Percentiles rank a stretch among this genome's conserved stretches.
Evolutionary conservation across 257 asterid genomes (phyloP).

Genomic region (Nyctanthes arbortristis): DNA sequence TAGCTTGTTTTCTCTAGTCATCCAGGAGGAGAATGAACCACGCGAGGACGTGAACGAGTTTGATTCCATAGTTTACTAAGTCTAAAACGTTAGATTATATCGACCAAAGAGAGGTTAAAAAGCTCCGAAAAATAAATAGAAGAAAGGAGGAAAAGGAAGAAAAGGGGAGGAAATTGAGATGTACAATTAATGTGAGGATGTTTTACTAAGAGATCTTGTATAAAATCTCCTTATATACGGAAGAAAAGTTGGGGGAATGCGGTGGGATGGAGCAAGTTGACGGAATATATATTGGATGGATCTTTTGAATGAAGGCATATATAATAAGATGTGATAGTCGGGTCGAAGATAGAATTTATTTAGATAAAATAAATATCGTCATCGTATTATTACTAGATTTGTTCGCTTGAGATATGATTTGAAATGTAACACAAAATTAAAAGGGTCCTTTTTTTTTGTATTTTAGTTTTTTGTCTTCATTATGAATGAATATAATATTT

Average conservation of each 20-base stretch:
- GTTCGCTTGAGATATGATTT: too few species aligned
- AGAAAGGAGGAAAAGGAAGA: background rate
- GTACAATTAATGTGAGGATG: background rate
- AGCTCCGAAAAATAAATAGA: background rate
- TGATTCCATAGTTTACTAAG: background rate
- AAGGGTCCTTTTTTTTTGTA: too few species aligned
- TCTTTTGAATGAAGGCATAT: background rate
- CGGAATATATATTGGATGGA: background rate
- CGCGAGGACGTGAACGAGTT: too few species aligned
- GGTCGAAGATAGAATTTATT: too few species aligned
- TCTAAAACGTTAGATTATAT: background rate
- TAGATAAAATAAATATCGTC: too few species aligned
- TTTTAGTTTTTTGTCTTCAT: too few species aligned
- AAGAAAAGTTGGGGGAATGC: background rate
- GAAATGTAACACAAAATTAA: too few species aligned
- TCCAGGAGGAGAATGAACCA: background rate
- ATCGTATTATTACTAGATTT: too few species aligned
- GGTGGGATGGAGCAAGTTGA: constrained; percentile 1
- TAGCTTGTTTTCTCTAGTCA: background rate
- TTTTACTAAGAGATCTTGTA: background rate
- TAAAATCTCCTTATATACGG: background rate
- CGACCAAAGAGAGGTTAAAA: background rate
- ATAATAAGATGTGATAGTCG: background rate
- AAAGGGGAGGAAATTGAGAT: background rate
- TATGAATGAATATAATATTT: too few species aligned